Evolutionary conservation across 2,329 filamentous ascomycete species (phyloP).

Genomic region (Colletotrichum simmondsii): DNA sequence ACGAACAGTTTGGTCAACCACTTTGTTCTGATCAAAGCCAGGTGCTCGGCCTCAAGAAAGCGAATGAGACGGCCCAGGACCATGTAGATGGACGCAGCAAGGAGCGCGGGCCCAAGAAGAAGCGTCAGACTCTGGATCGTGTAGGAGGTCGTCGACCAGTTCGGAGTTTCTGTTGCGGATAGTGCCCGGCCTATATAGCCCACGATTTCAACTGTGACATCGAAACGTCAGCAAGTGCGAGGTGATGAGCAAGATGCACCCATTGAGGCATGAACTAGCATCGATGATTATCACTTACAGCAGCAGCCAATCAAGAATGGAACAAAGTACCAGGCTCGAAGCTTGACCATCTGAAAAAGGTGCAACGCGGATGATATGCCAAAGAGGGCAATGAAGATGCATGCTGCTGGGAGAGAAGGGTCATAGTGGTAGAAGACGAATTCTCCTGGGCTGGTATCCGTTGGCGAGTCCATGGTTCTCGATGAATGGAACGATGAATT

Average conservation of each 20-base stretch:
- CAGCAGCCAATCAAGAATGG: conserved; percentile 60
- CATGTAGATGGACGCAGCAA: conserved; percentile 32
- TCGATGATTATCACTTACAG: no score
- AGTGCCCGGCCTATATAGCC: no score
- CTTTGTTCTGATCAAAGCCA: conserved; percentile 39
- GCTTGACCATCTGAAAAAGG: conserved; percentile 48
- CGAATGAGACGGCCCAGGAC: conserved; percentile 22
- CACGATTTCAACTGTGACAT: no score
- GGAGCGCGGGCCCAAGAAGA: conserved; percentile 20
- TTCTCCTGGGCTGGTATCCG: no score
- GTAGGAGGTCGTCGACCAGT: not conserved
- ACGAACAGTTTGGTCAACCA: conserved; percentile 35
- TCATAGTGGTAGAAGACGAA: not conserved
- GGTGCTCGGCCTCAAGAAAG: not conserved
- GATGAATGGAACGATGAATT: no score
- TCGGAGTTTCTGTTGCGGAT: not conserved
- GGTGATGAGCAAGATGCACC: no score
- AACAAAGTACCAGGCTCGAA: conserved; percentile 62
- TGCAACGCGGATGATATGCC: conserved; percentile 45
- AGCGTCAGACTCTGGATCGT: conserved; percentile 16
- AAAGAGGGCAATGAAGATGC: not conserved
- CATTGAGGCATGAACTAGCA: no score
- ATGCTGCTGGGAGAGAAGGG: not conserved
- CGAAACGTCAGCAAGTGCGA: no score
- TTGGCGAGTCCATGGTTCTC: no score